A percentile compares a stretch with the other conserved stretches of the same genome.
Conservation (phyloP, 78 protist genomes). For the Trichosphaerium sp. region DNA sequence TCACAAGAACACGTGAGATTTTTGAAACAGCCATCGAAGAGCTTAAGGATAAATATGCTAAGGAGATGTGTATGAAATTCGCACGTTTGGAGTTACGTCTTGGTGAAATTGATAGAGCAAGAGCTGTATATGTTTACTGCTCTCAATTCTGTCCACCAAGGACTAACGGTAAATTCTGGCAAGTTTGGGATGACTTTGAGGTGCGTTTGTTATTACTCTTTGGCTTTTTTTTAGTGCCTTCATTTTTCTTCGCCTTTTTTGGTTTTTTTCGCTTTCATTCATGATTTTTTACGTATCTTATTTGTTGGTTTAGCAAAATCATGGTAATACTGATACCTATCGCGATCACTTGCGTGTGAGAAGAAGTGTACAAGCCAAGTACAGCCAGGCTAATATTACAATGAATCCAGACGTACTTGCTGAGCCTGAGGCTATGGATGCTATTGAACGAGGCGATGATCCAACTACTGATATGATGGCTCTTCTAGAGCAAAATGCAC, state of each 20-base stretch:
- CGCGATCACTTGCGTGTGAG: conserved; percentile 82
- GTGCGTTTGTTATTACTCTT: background rate
- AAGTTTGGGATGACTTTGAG: conserved; percentile 90
- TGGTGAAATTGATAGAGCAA: conserved; percentile 96
- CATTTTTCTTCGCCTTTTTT: too few species aligned
- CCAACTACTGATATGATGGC: too few species aligned
- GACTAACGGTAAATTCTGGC: conserved; percentile 55
- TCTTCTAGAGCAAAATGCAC: too few species aligned
- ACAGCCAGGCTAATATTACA: conserved; percentile 6
- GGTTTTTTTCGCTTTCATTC: background rate
- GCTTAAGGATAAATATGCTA: conserved; percentile 48
- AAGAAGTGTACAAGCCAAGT: conserved; percentile 63
- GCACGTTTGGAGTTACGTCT: conserved; percentile 82
- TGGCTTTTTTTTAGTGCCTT: background rate
- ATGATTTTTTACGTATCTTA: background rate
- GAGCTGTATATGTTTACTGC: conserved; percentile 78
- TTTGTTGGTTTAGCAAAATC: conserved; percentile 11
- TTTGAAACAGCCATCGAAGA: conserved; percentile 76
- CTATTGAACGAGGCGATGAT: too few species aligned
- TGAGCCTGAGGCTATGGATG: too few species aligned
- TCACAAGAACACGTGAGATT: conserved; percentile 82
- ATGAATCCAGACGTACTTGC: too few species aligned
- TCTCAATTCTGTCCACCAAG: conserved; percentile 76
- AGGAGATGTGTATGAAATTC: conserved; percentile 62
- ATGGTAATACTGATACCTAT: conserved; percentile 95